Evolutionary conservation across 352 stramenopile species (phyloP).

Genomic region (Phytophthora hybrid): DNA sequence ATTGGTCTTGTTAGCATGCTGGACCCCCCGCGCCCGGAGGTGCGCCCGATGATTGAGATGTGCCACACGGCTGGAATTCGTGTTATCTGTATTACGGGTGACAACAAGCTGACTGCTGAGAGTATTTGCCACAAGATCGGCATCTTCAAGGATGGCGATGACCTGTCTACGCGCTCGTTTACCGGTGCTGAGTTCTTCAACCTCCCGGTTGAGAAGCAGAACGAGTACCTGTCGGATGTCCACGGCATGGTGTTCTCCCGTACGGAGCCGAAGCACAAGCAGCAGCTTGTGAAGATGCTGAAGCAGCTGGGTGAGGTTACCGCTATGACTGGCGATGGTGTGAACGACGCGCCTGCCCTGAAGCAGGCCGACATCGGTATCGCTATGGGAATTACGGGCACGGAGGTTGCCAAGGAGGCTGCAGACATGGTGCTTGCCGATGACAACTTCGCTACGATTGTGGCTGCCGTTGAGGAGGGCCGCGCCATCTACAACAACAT

Average conservation of each 20-base stretch:
- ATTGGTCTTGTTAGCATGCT: constrained; percentile 98
- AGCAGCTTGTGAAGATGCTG: constrained; percentile 96
- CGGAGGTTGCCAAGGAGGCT: constrained; percentile 98
- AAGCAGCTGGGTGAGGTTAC: constrained; percentile 94
- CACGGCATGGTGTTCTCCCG: constrained; percentile 97
- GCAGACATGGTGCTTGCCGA: constrained; percentile 98
- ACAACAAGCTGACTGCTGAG: constrained; percentile 98
- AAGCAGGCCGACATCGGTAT: constrained; percentile 99
- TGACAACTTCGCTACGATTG: constrained; percentile 99
- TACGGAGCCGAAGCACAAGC: constrained; percentile 98
- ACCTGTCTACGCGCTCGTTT: constrained; percentile 93
- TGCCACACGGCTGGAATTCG: constrained; percentile 97
- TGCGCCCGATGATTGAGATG: constrained; percentile 95
- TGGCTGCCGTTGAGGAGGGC: constrained; percentile 89
- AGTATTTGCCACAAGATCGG: constrained; percentile 98
- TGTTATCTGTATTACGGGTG: constrained; percentile 99
- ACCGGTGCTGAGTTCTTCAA: constrained; percentile 97
- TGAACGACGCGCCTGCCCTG: constrained; percentile 98
- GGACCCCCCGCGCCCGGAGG: constrained; percentile 97
- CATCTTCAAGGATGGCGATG: constrained; percentile 91
- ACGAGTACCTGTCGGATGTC: constrained; percentile 88
- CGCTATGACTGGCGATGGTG: constrained; percentile 99
- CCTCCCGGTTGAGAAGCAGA: constrained; percentile 92
- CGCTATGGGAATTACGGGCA: constrained; percentile 99
- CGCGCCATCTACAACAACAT: constrained; percentile 97